Evolutionary conservation across 345 rosid genomes (phyloP), one percentile per base, ranked within the genome.

Genomic region (Eucalyptus curtisii): DNA sequence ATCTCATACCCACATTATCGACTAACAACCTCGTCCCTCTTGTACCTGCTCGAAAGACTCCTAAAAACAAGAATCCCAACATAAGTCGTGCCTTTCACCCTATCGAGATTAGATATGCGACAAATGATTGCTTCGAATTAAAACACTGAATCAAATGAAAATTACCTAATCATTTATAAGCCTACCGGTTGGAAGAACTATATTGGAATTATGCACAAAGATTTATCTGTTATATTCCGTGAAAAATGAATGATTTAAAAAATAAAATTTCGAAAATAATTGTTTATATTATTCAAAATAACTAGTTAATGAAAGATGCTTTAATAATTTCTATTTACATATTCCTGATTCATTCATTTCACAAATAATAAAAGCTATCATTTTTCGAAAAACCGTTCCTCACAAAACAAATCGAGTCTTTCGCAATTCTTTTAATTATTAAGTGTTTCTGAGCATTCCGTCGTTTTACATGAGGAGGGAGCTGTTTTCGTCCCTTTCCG

Each of bases 231-330:
- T 10, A 52, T 52, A 19, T 52, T 49, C 20, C 1, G 0, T 52
- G 2, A 52, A 19, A 3, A 52, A 1, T 52, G 25, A 52, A 52
- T 52, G 1, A 7, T 20, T 52, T 8, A 2, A 52, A 52, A 19
- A 19, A 3, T 19, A 19, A 7, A 19, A 7, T 7, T 52, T 52
- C 17, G 0, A 0, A 52, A 52, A 52, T 7, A 50, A 8, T 52
- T 0, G 0, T 10, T 52, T 2, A 52, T 19, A 52, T 2, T 52
- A 0, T 52, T 19, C 1, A 2, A 52, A 52, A 52, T 52, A 52
- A 52, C 10, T 19, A 52, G 25, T 52, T 20, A 52, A 52, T 8
- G 5, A 1, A 52, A 8, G 5, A 52, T 20, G 0, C 7, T 50
- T 50, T 50, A 50, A 50, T 50, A 50, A 50, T 50, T n/a, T n/a